phyloP scores from a whole-genome alignment of 1,139 yeast species.

The Scheffersomyces quercinus region DNA sequence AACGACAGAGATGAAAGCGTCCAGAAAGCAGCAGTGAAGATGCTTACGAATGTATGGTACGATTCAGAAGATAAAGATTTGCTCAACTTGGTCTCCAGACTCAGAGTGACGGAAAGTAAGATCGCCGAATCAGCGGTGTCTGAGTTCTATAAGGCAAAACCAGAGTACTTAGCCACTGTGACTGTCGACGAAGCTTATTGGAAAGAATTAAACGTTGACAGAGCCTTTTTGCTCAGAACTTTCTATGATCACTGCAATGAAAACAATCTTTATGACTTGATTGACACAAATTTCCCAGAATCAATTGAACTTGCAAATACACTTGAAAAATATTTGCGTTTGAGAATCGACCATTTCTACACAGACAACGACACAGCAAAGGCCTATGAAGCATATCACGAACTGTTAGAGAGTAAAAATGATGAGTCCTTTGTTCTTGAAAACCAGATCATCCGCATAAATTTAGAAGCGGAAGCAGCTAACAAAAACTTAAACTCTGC shows the following conservation, averaged over 20 bases:
- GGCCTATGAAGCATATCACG: conserved; percentile 10
- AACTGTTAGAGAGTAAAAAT: conserved; percentile 12
- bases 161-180: conserved; percentile 60
- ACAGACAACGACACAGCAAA: conserved; percentile 26
- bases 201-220: conserved; percentile 71
- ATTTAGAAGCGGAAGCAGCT: conserved; percentile 14
- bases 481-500: conserved; percentile 11
- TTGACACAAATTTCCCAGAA: conserved; percentile 80
- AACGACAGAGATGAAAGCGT: conserved; percentile 82
- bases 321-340: conserved; percentile 52
- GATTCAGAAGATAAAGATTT: conserved; percentile 68
- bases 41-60: conserved; percentile 76
- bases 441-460: conserved; percentile 11
- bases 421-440: conserved; percentile 15
- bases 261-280: conserved; percentile 50
- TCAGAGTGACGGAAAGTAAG: conserved; percentile 66
- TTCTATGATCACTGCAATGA: conserved; percentile 66
- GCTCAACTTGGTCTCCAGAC: conserved; percentile 64
- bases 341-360: conserved; percentile 39
- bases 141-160: conserved; percentile 59
- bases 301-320: conserved; percentile 68
- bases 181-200: conserved; percentile 63
- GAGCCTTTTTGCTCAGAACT: conserved; percentile 68
- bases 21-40: conserved; percentile 65
- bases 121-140: conserved; percentile 69